A percentile compares a stretch with the other conserved stretches of the same genome.
These are phyloP conservation scores for Inonotus obliquus DNA, from an alignment of 1,284 basidiomycete species.

Conservation along the genomic window DNA sequence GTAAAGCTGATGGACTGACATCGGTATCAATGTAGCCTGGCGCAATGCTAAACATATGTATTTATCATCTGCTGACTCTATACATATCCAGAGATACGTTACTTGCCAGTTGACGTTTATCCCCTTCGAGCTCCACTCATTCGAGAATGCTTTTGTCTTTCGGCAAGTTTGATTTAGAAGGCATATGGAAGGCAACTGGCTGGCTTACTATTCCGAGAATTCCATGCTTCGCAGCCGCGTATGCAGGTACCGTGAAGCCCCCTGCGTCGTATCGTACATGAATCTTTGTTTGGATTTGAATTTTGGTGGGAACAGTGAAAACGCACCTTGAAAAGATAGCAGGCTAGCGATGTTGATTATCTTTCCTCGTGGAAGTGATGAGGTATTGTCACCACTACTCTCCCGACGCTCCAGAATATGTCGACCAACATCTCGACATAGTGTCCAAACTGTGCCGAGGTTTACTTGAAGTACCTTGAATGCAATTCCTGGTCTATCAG, in stretches of 20 bases:
- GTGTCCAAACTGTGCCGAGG: slow-evolving; percentile 32
- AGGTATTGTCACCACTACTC: slow-evolving; percentile 29
- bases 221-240: slow-evolving; percentile 84
- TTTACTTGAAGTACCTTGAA: slow-evolving; percentile 31
- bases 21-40: slow-evolving; percentile 93
- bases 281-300: background rate
- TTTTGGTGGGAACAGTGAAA: slow-evolving; percentile 21
- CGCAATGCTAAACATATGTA: slow-evolving; percentile 61
- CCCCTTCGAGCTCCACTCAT: slow-evolving; percentile 46
- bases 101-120: slow-evolving; percentile 43
- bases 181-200: background rate
- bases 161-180: background rate
- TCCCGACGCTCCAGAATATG: slow-evolving; percentile 35
- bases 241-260: slow-evolving; percentile 82
- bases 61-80: slow-evolving; percentile 18
- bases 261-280: slow-evolving; percentile 31
- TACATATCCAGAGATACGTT: slow-evolving; percentile 30
- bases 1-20: slow-evolving; percentile 46
- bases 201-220: slow-evolving; percentile 51
- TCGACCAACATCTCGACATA: slow-evolving; percentile 30
- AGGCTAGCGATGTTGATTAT: slow-evolving; percentile 36
- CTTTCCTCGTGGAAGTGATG: slow-evolving; percentile 29
- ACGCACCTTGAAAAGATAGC: slow-evolving; percentile 38
- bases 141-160: slow-evolving; percentile 31
- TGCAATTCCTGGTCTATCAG: background rate